Percentiles rank a stretch among this genome's conserved stretches.
These are phyloP conservation scores for Desmodesmus armatus DNA, from an alignment of 139 green algal species.

Conservation along the genomic window DNA sequence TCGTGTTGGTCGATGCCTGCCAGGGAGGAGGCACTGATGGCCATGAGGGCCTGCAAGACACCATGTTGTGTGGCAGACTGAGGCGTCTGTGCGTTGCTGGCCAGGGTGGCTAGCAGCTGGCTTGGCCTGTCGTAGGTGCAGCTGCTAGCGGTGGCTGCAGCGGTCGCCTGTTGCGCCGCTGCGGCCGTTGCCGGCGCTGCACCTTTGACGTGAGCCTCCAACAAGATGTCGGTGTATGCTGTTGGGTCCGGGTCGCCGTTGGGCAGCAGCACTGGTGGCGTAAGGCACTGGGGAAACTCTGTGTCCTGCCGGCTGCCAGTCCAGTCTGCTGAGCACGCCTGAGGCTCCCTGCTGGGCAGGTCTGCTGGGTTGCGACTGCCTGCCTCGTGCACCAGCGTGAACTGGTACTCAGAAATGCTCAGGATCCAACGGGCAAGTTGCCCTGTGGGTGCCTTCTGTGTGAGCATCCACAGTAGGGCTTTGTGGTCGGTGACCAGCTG, in stretches of 20 bases:
- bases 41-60: too few relatives aligned
- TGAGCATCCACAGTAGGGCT: slow-evolving; percentile 10
- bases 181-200: background rate
- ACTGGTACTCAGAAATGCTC: slow-evolving; percentile 9
- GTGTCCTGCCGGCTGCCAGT: slow-evolving; percentile 23
- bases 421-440: slow-evolving; percentile 22
- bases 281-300: background rate
- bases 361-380: slow-evolving; percentile 16
- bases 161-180: background rate
- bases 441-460: background rate
- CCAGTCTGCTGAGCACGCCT: background rate
- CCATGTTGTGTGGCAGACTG: background rate
- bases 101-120: background rate
- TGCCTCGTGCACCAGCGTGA: slow-evolving; percentile 20
- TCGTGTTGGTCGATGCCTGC: too few relatives aligned
- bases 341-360: slow-evolving; percentile 1
- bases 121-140: background rate
- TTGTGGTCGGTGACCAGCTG: slow-evolving; percentile 15
- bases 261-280: background rate
- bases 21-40: too few relatives aligned
- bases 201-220: too few relatives aligned
- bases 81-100: background rate
- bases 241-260: background rate
- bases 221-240: background rate
- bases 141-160: background rate